These are phyloP conservation scores for Naematelia encephala DNA, from an alignment of 768 basidiomycete species.

Conservation along the genomic window DNA sequence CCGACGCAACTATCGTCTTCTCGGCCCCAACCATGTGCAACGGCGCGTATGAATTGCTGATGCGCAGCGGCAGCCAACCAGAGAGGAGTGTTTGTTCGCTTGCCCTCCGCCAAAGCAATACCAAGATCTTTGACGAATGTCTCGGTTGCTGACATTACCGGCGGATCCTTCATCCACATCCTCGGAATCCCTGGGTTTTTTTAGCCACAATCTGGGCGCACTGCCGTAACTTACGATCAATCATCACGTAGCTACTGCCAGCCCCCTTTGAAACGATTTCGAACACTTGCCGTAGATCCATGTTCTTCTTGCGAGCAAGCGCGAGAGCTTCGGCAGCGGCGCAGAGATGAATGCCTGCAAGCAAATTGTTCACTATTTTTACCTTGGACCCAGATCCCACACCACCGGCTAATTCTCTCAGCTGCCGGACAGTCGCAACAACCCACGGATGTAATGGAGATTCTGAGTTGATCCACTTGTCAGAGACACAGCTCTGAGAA, in stretches of 20 bases:
- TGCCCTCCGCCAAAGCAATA: conserved; percentile 38
- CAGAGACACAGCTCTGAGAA: conserved; percentile 29
- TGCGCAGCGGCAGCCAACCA: conserved; percentile 33
- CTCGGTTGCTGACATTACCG: conserved; percentile 15
- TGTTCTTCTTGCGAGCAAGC: conserved; percentile 33
- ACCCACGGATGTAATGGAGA: conserved; percentile 40
- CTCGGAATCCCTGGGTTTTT: conserved; percentile 27
- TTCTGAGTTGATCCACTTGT: conserved; percentile 18
- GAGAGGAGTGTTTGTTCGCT: conserved; percentile 28
- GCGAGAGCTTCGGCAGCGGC: conserved; percentile 38
- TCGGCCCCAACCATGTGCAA: conserved; percentile 26
- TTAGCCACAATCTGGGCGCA: not conserved
- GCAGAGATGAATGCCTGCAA: conserved; percentile 36
- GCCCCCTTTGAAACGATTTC: conserved; percentile 37
- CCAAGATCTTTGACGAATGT: conserved; percentile 38
- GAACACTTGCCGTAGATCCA: conserved; percentile 36
- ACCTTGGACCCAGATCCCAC: conserved; percentile 34
- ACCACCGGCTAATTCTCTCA: conserved; percentile 29
- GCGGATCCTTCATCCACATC: conserved; percentile 24
- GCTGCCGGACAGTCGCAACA: not conserved
- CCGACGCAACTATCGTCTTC: conserved; percentile 37
- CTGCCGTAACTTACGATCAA: conserved; percentile 31
- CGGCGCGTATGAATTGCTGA: conserved; percentile 32
- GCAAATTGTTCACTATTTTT: conserved; percentile 38
- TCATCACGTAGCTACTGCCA: conserved; percentile 30